Evolutionary conservation across 257 asterid genomes (phyloP).

Genomic region (Gynochthodes officinalis): DNA sequence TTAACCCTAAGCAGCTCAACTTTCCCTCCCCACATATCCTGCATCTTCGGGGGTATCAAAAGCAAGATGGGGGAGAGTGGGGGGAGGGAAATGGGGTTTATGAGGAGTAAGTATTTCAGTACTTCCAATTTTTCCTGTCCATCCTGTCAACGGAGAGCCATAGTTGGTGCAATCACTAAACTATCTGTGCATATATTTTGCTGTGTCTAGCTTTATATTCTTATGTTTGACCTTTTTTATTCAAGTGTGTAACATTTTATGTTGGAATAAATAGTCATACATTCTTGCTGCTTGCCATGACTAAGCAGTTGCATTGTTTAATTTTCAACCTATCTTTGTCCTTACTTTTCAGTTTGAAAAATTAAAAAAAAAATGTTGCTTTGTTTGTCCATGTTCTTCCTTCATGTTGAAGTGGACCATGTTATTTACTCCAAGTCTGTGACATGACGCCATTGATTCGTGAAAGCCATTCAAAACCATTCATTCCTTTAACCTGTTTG

Average conservation of each 20-base stretch:
- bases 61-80: no score
- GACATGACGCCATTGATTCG: background rate
- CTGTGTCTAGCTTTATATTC: background rate
- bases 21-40: no score
- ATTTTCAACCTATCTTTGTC: no score
- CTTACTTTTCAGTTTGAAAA: no score
- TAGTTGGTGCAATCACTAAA: background rate
- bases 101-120: background rate
- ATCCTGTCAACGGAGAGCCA: background rate
- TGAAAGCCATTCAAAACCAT: background rate
- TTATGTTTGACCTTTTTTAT: background rate
- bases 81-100: no score
- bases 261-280: background rate
- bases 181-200: no score
- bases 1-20: no score
- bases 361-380: no score
- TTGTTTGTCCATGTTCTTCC: conserved; percentile 1
- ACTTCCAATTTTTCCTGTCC: background rate
- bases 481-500: background rate
- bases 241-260: background rate
- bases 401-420: background rate
- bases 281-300: no score
- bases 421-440: background rate
- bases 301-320: no score
- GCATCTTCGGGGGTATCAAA: no score